Percentiles rank a stretch among this genome's conserved stretches.
Evolutionary conservation across 805 yeast genomes (phyloP).

Genomic region (Saccharomycopsis selenospora): DNA sequence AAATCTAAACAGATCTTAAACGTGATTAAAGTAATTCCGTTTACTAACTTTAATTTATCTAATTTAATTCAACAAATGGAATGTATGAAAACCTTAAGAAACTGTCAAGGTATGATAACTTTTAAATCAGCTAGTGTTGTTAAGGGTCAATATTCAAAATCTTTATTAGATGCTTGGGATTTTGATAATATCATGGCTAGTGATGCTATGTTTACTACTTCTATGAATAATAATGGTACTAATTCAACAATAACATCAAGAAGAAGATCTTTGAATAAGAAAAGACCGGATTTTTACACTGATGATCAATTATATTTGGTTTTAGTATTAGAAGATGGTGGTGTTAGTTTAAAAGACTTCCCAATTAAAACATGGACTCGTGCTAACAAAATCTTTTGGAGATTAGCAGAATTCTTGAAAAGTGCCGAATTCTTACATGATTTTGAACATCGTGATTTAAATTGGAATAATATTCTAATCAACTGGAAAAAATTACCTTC

Average conservation of each 20-base stretch:
- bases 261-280: constrained; percentile 29
- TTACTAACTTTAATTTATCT: constrained; percentile 37
- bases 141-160: constrained; percentile 37
- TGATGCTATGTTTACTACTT: background rate
- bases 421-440: constrained; percentile 43
- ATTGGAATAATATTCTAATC: constrained; percentile 56
- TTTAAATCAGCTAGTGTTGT: constrained; percentile 40
- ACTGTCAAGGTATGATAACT: constrained; percentile 39
- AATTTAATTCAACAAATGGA: constrained; percentile 42
- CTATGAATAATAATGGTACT: background rate
- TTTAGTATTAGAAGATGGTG: constrained; percentile 35
- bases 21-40: constrained; percentile 46
- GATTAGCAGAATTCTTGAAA: constrained; percentile 40
- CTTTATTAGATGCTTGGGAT: constrained; percentile 40
- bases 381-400: constrained; percentile 45
- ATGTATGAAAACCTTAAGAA: constrained; percentile 35
- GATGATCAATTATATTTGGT: constrained; percentile 29
- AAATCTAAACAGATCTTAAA: constrained; percentile 17
- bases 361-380: constrained; percentile 33
- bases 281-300: constrained; percentile 33
- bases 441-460: constrained; percentile 69
- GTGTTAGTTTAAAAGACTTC: constrained; percentile 39
- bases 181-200: constrained; percentile 25
- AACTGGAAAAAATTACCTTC: too few species aligned
- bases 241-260: constrained; percentile 12